A percentile compares a stretch with the other conserved stretches of the same genome.
Evolutionary conservation across 2,329 filamentous ascomycete species (phyloP).

Genomic region (Rasamsonia emersonii): DNA sequence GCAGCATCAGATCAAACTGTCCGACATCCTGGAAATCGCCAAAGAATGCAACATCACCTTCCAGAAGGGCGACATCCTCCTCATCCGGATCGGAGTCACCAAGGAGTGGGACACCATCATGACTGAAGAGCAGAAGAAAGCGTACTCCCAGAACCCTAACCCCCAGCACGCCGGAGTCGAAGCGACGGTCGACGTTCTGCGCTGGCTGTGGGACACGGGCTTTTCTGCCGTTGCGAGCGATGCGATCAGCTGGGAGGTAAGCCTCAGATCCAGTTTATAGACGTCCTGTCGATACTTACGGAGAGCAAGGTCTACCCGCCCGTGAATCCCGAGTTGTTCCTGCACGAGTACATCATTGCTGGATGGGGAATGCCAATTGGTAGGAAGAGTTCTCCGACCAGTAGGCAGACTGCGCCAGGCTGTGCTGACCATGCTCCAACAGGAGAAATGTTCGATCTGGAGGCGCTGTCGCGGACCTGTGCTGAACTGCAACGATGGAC

Average conservation of each 20-base stretch:
- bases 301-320: constrained; percentile 32
- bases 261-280: constrained; percentile 5
- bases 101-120: constrained; percentile 34
- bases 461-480: constrained; percentile 30
- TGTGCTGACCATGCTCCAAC: constrained; percentile 7
- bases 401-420: background rate
- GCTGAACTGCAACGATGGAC: constrained; percentile 34
- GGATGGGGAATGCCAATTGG: constrained; percentile 45
- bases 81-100: constrained; percentile 38
- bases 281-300: background rate
- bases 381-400: constrained; percentile 16
- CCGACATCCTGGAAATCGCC: constrained; percentile 31
- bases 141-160: constrained; percentile 27
- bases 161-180: constrained; percentile 42
- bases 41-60: constrained; percentile 37
- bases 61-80: constrained; percentile 44
- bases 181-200: constrained; percentile 41
- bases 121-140: constrained; percentile 22
- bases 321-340: constrained; percentile 27
- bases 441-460: constrained; percentile 41
- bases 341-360: constrained; percentile 43
- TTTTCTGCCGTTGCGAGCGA: constrained; percentile 54
- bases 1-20: constrained; percentile 29
- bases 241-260: constrained; percentile 46
- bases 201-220: constrained; percentile 51